phyloP scores from a whole-genome alignment of 805 yeast genomes.

The Metschnikowia koreensis region DNA sequence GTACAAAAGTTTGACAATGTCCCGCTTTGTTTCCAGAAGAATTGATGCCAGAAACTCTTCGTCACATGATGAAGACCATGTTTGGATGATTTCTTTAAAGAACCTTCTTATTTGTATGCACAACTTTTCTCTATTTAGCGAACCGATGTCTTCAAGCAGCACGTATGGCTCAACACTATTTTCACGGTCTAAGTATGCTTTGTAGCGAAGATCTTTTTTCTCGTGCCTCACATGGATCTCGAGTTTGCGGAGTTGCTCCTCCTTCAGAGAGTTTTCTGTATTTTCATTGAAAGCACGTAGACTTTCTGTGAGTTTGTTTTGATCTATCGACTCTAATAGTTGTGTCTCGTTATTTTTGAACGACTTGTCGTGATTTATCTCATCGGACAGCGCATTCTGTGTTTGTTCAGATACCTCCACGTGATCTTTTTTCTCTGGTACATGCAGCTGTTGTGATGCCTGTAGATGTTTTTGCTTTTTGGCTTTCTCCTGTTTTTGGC shows the following conservation, averaged over 20 bases:
- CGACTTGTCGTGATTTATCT: background rate
- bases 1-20: slow-evolving; percentile 52
- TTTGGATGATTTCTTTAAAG: slow-evolving; percentile 41
- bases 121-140: slow-evolving; percentile 27
- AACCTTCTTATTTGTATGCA: slow-evolving; percentile 46
- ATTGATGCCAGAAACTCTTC: slow-evolving; percentile 13
- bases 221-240: slow-evolving; percentile 18
- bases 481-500: slow-evolving; percentile 3
- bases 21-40: slow-evolving; percentile 36
- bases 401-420: background rate
- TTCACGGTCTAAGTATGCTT: slow-evolving; percentile 29
- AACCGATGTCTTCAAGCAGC: slow-evolving; percentile 31
- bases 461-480: background rate
- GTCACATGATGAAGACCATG: slow-evolving; percentile 35
- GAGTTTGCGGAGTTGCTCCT: slow-evolving; percentile 21
- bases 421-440: background rate
- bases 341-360: background rate
- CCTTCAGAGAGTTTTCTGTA: slow-evolving; percentile 14
- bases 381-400: background rate
- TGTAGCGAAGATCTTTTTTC: slow-evolving; percentile 22
- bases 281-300: slow-evolving; percentile 16
- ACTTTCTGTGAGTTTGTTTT: slow-evolving; percentile 6
- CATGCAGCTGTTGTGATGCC: background rate
- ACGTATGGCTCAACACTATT: slow-evolving; percentile 14
- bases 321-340: slow-evolving; percentile 1